phyloP scores from a whole-genome alignment of 228 moss, liverwort and hornwort genomes.

The Sphagnum magellanicum region DNA sequence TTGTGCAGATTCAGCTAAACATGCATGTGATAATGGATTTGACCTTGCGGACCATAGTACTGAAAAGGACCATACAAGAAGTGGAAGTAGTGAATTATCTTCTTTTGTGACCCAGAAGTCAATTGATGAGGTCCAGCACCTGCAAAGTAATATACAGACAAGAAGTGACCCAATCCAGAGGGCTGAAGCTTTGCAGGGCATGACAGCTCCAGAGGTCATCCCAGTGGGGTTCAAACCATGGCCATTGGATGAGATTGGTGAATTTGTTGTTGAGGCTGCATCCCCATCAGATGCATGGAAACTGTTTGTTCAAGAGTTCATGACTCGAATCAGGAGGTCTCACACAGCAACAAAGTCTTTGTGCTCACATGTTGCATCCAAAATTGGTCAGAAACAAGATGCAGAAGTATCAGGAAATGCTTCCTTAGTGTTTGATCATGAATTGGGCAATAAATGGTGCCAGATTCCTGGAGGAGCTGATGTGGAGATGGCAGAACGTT shows the following conservation, averaged over 20 bases:
- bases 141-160: too few species aligned
- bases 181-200: not conserved
- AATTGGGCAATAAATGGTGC: not conserved
- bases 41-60: constrained; percentile 7
- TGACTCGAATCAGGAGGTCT: constrained; percentile 46
- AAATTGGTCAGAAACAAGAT: not conserved
- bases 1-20: constrained; percentile 17
- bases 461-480: too few species aligned
- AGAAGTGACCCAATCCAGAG: too few species aligned
- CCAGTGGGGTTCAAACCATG: constrained; percentile 19
- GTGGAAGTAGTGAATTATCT: too few species aligned
- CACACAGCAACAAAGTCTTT: constrained; percentile 11
- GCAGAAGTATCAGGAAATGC: not conserved
- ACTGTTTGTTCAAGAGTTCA: constrained; percentile 59
- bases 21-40: constrained; percentile 2
- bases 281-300: constrained; percentile 67
- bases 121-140: too few species aligned
- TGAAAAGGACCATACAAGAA: too few species aligned
- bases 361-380: constrained; percentile 16
- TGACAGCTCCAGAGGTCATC: not conserved
- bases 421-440: not conserved
- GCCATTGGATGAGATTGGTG: constrained; percentile 62
- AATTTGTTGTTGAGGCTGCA: constrained; percentile 66
- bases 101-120: too few species aligned
- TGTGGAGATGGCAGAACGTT: not conserved